Evolutionary conservation across 306 rosid species (phyloP), one percentile per base, ranked within the genome.

Genomic region (Heteromeles arbutifolia): DNA sequence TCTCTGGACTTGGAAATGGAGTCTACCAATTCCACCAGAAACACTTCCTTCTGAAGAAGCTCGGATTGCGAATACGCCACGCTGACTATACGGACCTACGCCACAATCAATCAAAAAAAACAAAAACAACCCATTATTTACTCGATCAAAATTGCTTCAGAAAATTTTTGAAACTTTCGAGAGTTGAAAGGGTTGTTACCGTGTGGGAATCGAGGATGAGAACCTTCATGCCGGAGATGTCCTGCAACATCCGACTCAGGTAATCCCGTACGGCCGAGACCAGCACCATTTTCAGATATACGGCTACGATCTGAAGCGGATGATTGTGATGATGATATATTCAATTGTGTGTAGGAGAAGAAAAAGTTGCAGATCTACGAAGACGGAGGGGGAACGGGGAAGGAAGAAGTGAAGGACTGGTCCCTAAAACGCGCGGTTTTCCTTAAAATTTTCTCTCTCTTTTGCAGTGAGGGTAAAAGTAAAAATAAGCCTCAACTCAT

Each of bases 151-250:
- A 61, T 11, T 61, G 37, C 37, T 14, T 7, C 29, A 61, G 37
- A 45, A 28, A 61, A 1, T 22, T 8, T 65, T 31, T 18, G n/a
- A 48, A 11, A 0, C 9, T 25, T 3, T 26, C 6, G 14, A 43
- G 77, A 26, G 48, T 22, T 43, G 72, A 29, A 72, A 58, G 37
- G 34, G 67, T 63, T 64, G 68, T 29, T 85, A 95, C 97, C 92
- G 99, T 95, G 70, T 92, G 90, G 76, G 96, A 90, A 90, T 95
- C 99, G 41, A 95, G 96, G 78, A 95, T 81, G 81, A 95, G 97
- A 77, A 92, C 99, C 77, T 92, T 95, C 99, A 95, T 95, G 87
- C 99, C 97, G 58, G 97, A 95, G 81, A 95, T 95, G 87, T 95
- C 99, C 79, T 89, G 97, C 77, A 95, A 78, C 96, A 95, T 95